phyloP scores from a whole-genome alignment of 2,329 filamentous ascomycete genomes.

The Trichophaea hybrida region DNA sequence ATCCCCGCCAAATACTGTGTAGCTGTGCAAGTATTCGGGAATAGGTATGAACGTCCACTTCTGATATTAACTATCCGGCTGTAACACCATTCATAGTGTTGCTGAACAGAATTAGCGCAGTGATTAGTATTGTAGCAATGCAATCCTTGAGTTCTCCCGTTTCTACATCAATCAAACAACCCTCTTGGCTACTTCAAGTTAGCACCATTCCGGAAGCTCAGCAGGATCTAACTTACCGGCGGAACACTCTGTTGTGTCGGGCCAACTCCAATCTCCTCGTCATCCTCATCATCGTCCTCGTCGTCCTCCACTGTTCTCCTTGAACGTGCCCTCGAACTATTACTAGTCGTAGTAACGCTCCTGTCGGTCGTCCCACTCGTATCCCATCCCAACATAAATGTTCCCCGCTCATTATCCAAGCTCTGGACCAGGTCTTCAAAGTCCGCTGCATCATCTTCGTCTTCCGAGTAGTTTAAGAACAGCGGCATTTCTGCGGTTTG shows the following conservation, averaged over 20 bases:
- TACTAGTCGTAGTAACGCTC: no score
- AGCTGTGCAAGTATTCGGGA: no score
- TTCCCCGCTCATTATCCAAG: slow-evolving; percentile 13
- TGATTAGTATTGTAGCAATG: no score
- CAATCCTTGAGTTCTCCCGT: no score
- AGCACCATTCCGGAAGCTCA: neutral
- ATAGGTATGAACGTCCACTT: no score
- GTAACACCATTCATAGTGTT: no score
- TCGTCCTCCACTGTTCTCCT: slow-evolving; percentile 9
- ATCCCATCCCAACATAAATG: neutral
- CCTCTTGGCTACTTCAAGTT: neutral
- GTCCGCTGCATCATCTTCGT: slow-evolving; percentile 10
- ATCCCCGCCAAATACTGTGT: no score
- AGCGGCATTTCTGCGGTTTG: neutral
- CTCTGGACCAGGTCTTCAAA: slow-evolving; percentile 4
- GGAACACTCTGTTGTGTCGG: slow-evolving; percentile 14
- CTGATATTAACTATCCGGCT: no score
- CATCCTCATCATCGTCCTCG: slow-evolving; percentile 7
- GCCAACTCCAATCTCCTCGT: slow-evolving; percentile 9
- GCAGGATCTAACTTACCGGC: slow-evolving; percentile 9
- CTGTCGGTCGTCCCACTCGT: neutral
- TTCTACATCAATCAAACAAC: neutral
- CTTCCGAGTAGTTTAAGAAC: slow-evolving; percentile 1
- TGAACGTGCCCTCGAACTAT: slow-evolving; percentile 17
- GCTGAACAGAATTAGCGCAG: no score